These are phyloP conservation scores for Priceomyces fermenticarens DNA, from an alignment of 805 yeast genomes.

Conservation along the genomic window DNA sequence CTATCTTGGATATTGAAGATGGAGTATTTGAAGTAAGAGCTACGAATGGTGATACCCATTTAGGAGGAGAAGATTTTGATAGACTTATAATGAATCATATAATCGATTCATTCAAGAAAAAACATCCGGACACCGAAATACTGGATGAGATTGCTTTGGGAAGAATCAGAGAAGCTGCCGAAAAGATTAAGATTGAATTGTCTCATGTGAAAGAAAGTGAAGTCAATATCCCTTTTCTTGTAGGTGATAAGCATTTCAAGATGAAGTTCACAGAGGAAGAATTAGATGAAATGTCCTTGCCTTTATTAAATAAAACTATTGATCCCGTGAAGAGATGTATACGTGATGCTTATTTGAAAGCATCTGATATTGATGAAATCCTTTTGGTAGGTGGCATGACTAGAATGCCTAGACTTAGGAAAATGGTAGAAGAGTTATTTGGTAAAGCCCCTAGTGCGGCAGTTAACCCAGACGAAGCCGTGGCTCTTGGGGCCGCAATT, in stretches of 20 bases:
- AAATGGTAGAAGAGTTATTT: constrained; percentile 57
- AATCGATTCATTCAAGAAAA: constrained; percentile 52
- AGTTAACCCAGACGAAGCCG: constrained; percentile 92
- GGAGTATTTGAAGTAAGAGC: constrained; percentile 81
- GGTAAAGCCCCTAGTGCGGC: constrained; percentile 64
- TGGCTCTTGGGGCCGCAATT: constrained; percentile 85
- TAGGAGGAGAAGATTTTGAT: constrained; percentile 87
- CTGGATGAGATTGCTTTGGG: constrained; percentile 58
- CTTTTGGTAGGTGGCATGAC: constrained; percentile 89
- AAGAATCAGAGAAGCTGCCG: constrained; percentile 78
- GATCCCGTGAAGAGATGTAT: constrained; percentile 74
- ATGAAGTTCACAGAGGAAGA: constrained; percentile 60
- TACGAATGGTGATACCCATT: constrained; percentile 80
- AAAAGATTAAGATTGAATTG: constrained; percentile 69
- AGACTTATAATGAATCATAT: constrained; percentile 58
- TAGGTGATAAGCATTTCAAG: constrained; percentile 59
- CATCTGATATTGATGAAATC: constrained; percentile 69
- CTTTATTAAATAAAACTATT: constrained; percentile 63
- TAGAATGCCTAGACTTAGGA: constrained; percentile 77
- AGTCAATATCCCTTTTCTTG: constrained; percentile 68
- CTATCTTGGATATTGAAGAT: constrained; percentile 72
- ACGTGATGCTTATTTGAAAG: constrained; percentile 66
- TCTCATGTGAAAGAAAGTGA: constrained; percentile 62
- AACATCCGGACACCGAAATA: constrained; percentile 51
- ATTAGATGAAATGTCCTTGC: constrained; percentile 63